Percentiles rank a stretch among this genome's conserved stretches.
Evolutionary conservation across 257 asterid genomes (phyloP).

Genomic region (Solanum stenotomum): DNA sequence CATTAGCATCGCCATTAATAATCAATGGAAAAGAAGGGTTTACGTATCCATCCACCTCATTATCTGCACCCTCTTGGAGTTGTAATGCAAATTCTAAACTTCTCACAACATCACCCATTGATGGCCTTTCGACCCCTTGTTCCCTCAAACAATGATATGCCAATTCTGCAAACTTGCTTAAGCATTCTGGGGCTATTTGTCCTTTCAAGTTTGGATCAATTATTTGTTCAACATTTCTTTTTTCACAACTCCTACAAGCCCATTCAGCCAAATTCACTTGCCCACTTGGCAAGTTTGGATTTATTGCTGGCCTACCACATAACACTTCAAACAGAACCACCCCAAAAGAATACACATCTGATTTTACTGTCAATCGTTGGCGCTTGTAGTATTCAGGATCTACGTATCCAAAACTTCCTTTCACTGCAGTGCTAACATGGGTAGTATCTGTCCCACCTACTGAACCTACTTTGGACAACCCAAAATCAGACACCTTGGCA

Average conservation of each 20-base stretch:
- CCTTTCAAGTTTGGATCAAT: slow-evolving; percentile 34
- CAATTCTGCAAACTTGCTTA: slow-evolving; percentile 27
- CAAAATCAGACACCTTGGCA: slow-evolving; percentile 65
- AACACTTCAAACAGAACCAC: slow-evolving; percentile 49
- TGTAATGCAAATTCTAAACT: too few species aligned
- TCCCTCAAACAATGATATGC: slow-evolving; percentile 38
- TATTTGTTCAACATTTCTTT: slow-evolving; percentile 29
- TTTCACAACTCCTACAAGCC: slow-evolving; percentile 26
- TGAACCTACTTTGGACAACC: slow-evolving; percentile 59
- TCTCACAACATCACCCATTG: slow-evolving; percentile 57
- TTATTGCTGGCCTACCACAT: slow-evolving; percentile 36
- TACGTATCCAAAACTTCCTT: slow-evolving; percentile 59
- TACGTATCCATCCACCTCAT: too few species aligned
- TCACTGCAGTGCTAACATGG: slow-evolving; percentile 61
- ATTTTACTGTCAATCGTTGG: slow-evolving; percentile 49
- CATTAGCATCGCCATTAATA: background rate
- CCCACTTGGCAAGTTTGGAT: slow-evolving; percentile 12
- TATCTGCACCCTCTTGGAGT: too few species aligned
- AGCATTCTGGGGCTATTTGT: slow-evolving; percentile 38
- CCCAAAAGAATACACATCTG: slow-evolving; percentile 66
- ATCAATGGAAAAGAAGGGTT: too few species aligned
- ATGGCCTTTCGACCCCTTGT: slow-evolving; percentile 33
- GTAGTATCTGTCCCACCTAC: background rate
- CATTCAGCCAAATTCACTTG: slow-evolving; percentile 45
- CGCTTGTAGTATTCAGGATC: slow-evolving; percentile 56